These are phyloP conservation scores for Eutrema salsugineum DNA, from an alignment of 441 rosid species.

Conservation along the genomic window DNA sequence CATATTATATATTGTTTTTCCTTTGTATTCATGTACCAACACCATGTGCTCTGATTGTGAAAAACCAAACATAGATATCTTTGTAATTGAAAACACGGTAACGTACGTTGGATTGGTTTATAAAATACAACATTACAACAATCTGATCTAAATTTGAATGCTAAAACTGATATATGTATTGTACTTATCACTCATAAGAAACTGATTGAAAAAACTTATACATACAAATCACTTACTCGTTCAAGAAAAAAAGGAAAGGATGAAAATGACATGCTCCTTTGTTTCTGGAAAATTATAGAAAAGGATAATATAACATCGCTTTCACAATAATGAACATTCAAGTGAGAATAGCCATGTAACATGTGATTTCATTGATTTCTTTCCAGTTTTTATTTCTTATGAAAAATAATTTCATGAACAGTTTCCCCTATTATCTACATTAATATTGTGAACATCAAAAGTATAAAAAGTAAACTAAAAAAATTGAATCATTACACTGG, in stretches of 20 bases:
- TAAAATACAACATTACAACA: not conserved
- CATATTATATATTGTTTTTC: not conserved
- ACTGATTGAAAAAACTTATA: not conserved
- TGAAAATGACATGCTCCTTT: not conserved
- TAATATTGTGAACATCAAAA: slow-evolving; percentile 10
- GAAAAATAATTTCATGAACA: slow-evolving; percentile 12
- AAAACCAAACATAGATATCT: not conserved
- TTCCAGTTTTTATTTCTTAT: not conserved
- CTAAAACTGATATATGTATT: not conserved
- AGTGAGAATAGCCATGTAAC: slow-evolving; percentile 15
- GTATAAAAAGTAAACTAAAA: not conserved
- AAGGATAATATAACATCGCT: not conserved
- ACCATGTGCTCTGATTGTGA: slow-evolving; percentile 4
- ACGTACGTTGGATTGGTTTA: not conserved
- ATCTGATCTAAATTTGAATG: not conserved
- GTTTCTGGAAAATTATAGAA: not conserved
- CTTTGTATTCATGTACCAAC: slow-evolving; percentile 1
- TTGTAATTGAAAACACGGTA: not conserved
- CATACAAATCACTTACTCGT: not conserved
- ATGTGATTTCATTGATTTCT: slow-evolving; percentile 15
- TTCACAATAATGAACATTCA: not conserved
- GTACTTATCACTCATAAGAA: not conserved
- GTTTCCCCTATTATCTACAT: slow-evolving; percentile 12
- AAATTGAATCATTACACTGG: slow-evolving; percentile 2
- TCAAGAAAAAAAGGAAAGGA: not conserved